phyloP scores from a whole-genome alignment of 192 early-diverging fungal genomes.

The Cladochytrium replicatum region DNA sequence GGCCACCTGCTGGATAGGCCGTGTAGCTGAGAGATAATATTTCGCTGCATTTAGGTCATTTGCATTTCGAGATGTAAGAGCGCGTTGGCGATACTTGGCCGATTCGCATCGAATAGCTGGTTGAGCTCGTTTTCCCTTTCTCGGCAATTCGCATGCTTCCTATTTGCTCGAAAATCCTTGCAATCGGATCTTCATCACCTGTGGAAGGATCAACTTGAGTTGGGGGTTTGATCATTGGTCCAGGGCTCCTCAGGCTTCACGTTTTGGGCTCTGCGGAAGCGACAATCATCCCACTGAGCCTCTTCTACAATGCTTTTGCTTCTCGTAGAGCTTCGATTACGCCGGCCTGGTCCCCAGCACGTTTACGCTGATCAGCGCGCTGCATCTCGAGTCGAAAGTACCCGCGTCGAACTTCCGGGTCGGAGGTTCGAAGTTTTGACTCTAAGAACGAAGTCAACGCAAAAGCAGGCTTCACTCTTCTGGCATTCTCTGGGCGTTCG shows the following conservation, averaged over 20 bases:
- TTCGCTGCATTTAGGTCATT: slow-evolving; percentile 34
- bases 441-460: too few relatives aligned
- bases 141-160: too few relatives aligned
- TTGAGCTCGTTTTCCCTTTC: too few relatives aligned
- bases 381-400: slow-evolving; percentile 40
- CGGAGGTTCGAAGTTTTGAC: slow-evolving; percentile 19
- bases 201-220: too few relatives aligned
- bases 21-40: slow-evolving; percentile 37
- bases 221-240: too few relatives aligned
- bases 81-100: slow-evolving; percentile 51
- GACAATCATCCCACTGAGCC: slow-evolving; percentile 20
- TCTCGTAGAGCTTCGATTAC: slow-evolving; percentile 30
- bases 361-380: slow-evolving; percentile 32
- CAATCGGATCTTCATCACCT: too few relatives aligned
- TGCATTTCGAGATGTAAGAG: slow-evolving; percentile 40
- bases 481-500: not conserved
- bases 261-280: too few relatives aligned
- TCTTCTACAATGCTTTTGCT: slow-evolving; percentile 32
- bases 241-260: slow-evolving; percentile 15
- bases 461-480: slow-evolving; percentile 3
- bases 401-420: slow-evolving; percentile 19
- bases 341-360: slow-evolving; percentile 31
- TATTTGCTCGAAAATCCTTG: too few relatives aligned
- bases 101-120: slow-evolving; percentile 17
- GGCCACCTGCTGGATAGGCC: slow-evolving; percentile 34